Percentiles rank a stretch among this genome's conserved stretches.
phyloP scores from a whole-genome alignment of 2,329 filamentous ascomycete species.

The Penicillium nordicum region DNA sequence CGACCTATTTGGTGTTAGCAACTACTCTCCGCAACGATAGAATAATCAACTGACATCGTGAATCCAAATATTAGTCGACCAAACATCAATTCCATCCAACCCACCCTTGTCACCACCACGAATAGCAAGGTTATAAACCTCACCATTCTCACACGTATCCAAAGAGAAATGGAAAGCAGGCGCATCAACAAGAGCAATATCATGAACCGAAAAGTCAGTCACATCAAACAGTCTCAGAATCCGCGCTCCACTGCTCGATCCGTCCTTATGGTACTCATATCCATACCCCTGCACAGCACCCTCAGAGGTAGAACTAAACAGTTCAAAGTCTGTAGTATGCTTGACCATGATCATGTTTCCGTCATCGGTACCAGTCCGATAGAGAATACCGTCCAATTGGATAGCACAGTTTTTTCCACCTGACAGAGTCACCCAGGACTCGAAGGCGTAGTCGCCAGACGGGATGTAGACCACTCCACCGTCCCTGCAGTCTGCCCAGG shows the following conservation, averaged over 20 bases:
- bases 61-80: neutral
- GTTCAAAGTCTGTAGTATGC: neutral
- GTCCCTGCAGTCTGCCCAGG: neutral
- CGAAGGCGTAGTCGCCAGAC: neutral
- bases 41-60: neutral
- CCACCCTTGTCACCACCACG: neutral
- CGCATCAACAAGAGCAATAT: neutral
- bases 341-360: neutral
- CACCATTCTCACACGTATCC: neutral
- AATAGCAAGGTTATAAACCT: neutral
- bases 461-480: neutral
- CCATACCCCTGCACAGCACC: neutral
- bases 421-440: neutral
- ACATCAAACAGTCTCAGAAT: neutral
- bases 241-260: neutral
- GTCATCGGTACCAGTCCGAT: neutral
- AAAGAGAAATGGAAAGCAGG: neutral
- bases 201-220: neutral
- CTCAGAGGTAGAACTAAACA: neutral
- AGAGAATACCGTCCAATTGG: neutral
- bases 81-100: neutral
- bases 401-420: neutral
- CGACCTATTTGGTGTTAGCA: neutral
- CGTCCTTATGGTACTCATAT: neutral
- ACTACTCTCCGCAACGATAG: neutral